Evolutionary conservation across 495 filamentous ascomycete genomes (phyloP).

Genomic region (Penicillium paxilli): DNA sequence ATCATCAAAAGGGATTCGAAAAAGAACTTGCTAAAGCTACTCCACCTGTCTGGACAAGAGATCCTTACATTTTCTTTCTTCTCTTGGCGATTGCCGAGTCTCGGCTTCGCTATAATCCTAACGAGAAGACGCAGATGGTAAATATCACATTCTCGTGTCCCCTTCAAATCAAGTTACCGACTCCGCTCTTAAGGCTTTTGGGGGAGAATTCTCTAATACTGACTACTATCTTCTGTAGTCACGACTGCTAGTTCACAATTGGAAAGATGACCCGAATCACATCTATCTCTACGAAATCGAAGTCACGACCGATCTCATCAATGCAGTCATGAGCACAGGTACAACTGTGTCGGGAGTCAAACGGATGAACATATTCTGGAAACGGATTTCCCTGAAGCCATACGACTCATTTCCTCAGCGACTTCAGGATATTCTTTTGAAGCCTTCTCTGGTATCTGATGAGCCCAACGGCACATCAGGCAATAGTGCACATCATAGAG

Average conservation of each 20-base stretch:
- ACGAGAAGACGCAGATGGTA: no score
- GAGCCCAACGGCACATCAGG: no score
- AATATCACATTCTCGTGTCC: no score
- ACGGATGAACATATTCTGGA: neutral
- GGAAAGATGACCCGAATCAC: neutral
- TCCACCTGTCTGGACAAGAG: no score
- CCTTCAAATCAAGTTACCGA: no score
- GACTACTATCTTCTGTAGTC: no score
- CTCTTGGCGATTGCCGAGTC: neutral
- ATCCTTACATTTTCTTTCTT: neutral
- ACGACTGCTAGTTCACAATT: neutral
- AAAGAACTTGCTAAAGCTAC: neutral
- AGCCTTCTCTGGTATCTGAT: no score
- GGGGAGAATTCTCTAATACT: no score
- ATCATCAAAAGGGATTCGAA: neutral
- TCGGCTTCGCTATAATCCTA: no score
- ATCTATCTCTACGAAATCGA: neutral
- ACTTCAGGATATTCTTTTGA: neutral
- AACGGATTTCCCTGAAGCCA: neutral
- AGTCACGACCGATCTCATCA: neutral
- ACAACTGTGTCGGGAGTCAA: neutral
- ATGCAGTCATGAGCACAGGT: neutral
- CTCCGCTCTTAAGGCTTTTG: no score
- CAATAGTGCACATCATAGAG: no score
- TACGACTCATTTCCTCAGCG: neutral